Evolutionary conservation across 2,329 filamentous ascomycete species (phyloP).

Genomic region (Graphilbum sp.): DNA sequence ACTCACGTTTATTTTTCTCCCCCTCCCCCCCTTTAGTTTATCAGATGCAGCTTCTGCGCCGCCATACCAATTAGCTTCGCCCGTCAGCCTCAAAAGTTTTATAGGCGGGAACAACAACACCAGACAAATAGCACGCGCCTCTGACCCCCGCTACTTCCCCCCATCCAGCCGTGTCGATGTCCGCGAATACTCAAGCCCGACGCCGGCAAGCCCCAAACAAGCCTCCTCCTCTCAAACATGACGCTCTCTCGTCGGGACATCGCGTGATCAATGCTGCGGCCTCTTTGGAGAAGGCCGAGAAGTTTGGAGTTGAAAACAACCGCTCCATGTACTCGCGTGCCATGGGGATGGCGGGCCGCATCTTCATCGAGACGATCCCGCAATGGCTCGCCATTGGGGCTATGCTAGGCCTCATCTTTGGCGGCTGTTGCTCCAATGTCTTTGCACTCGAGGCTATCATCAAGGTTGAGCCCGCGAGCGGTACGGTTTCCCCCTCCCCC

Average conservation of each 20-base stretch:
- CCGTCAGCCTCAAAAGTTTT: too few species aligned
- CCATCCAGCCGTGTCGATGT: conserved; percentile 20
- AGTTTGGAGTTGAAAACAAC: conserved; percentile 38
- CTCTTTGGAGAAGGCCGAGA: conserved; percentile 35
- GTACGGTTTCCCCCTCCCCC: conserved; percentile 23
- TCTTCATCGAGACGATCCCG: conserved; percentile 41
- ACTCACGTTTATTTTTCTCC: too few species aligned
- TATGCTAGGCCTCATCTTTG: conserved; percentile 80
- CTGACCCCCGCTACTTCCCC: too few species aligned
- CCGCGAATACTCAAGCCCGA: conserved; percentile 22
- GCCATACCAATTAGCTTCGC: too few species aligned
- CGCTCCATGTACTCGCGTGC: conserved; percentile 31
- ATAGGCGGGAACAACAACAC: too few species aligned
- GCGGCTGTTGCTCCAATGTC: conserved; percentile 55
- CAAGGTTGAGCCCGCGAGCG: conserved; percentile 77
- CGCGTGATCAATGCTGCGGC: conserved; percentile 38
- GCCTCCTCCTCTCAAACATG: conserved; percentile 24
- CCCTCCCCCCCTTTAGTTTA: too few species aligned
- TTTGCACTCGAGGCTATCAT: conserved; percentile 91
- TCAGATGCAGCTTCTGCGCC: too few species aligned
- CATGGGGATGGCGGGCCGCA: conserved; percentile 32
- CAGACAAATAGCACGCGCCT: too few species aligned
- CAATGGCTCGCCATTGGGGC: conserved; percentile 45
- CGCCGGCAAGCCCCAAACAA: conserved; percentile 29
- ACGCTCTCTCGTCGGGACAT: conserved; percentile 20